Percentiles rank a stretch among this genome's conserved stretches.
Evolutionary conservation across 495 filamentous ascomycete species (phyloP).

Genomic region (Aspergillus avenaceus): DNA sequence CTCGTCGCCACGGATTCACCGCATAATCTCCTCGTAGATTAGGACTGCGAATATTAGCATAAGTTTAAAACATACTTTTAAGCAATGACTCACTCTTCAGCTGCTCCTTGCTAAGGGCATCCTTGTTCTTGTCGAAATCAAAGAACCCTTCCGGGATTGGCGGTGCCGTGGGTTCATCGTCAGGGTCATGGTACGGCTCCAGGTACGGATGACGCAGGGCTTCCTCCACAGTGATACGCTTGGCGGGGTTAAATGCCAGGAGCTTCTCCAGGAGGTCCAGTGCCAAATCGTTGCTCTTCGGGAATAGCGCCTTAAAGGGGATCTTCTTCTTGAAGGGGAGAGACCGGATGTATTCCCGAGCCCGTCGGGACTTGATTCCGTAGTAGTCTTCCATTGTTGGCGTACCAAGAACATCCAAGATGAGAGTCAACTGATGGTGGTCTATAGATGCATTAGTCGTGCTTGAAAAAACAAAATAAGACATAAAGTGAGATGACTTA

Average conservation of each 20-base stretch:
- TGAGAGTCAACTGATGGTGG: constrained; percentile 97
- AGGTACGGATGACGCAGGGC: constrained; percentile 97
- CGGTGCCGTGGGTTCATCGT: constrained; percentile 94
- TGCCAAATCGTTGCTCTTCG: constrained; percentile 90
- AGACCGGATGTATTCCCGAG: constrained; percentile 97
- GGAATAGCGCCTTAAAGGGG: constrained; percentile 94
- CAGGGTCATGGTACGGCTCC: constrained; percentile 98
- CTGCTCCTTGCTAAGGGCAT: constrained; percentile 96
- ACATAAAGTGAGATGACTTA: constrained; percentile 43
- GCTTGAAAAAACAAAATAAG: neutral
- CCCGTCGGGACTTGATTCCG: constrained; percentile 97
- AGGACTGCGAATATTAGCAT: constrained; percentile 52
- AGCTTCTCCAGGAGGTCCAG: constrained; percentile 94
- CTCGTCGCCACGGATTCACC: constrained; percentile 51
- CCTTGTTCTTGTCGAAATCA: constrained; percentile 99
- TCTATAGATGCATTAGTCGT: constrained; percentile 48
- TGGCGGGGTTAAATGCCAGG: constrained; percentile 96
- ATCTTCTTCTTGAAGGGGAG: constrained; percentile 99
- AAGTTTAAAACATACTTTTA: neutral
- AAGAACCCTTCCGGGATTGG: constrained; percentile 99
- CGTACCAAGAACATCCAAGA: constrained; percentile 95
- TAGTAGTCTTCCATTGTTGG: constrained; percentile 99
- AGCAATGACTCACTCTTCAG: constrained; percentile 63
- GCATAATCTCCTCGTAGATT: constrained; percentile 99
- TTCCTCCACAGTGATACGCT: constrained; percentile 97